Conservation (phyloP, 257 asterid genomes). For the Solanum ossicruentum region DNA sequence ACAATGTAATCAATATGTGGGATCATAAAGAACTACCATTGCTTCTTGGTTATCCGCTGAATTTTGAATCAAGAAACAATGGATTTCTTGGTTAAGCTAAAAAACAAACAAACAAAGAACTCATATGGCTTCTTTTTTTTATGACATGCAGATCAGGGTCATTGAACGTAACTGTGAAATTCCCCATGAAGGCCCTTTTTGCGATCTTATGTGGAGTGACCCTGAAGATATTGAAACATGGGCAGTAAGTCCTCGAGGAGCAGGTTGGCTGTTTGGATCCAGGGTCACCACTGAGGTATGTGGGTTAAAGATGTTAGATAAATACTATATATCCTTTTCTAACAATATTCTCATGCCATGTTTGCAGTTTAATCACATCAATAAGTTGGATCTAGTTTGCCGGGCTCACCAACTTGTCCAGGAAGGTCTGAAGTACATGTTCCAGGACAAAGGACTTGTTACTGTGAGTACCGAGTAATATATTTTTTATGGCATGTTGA, state of each 20-base stretch:
- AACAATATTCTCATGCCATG: not conserved
- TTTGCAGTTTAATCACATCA: conserved; percentile 89
- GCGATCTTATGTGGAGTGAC: conserved; percentile 99
- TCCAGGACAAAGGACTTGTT: conserved; percentile 97
- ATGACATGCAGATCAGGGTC: conserved; percentile 61
- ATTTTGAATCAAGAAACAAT: not conserved
- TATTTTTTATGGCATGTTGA: not conserved
- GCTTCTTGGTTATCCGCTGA: not conserved
- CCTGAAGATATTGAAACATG: conserved; percentile 99
- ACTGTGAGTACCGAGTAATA: conserved; percentile 49
- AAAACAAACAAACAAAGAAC: not conserved
- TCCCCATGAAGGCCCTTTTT: conserved; percentile 99
- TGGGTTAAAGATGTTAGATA: not conserved
- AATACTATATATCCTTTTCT: not conserved
- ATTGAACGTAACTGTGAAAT: conserved; percentile 91
- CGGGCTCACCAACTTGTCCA: conserved; percentile 99
- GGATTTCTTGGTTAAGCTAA: not conserved
- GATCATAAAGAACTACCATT: not conserved
- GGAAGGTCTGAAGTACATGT: conserved; percentile 97
- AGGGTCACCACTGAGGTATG: conserved; percentile 92
- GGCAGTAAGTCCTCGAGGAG: conserved; percentile 99
- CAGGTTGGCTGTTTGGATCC: conserved; percentile 99
- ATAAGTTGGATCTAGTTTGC: conserved; percentile 90
- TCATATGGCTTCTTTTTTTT: not conserved
- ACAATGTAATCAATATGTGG: not conserved